These are phyloP conservation scores for Diaporthe caulivora DNA, from an alignment of 2,329 filamentous ascomycete species.

Conservation along the genomic window DNA sequence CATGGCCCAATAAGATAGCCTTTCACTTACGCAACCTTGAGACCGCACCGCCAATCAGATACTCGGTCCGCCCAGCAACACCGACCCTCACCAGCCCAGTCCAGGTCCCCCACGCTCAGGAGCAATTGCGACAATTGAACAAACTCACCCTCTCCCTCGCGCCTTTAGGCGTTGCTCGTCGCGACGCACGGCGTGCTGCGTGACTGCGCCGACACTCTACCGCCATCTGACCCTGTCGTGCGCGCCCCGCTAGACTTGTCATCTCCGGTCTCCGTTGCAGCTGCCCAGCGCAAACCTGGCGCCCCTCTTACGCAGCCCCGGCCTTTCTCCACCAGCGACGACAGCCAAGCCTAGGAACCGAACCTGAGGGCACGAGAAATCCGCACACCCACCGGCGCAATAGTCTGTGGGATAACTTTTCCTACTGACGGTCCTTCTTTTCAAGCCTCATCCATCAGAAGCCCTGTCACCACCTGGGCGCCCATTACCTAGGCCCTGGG, in stretches of 20 bases:
- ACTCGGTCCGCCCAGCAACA: constrained; percentile 26
- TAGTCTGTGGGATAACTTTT: not conserved
- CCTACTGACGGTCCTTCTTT: not conserved
- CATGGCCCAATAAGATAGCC: constrained; percentile 36
- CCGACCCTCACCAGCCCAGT: constrained; percentile 19
- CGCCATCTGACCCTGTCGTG: not conserved
- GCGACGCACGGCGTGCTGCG: constrained; percentile 33
- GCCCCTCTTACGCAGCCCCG: not conserved
- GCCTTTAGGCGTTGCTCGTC: constrained; percentile 14
- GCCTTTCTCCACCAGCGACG: constrained; percentile 23
- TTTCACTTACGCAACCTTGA: constrained; percentile 30
- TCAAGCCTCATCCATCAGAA: not conserved
- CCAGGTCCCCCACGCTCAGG: constrained; percentile 13
- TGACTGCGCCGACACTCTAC: constrained; percentile 2
- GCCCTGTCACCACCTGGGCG: not conserved
- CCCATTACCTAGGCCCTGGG: not conserved
- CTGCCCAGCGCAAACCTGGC: not conserved
- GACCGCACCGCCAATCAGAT: constrained; percentile 37
- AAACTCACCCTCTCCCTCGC: not conserved
- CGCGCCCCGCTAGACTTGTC: not conserved
- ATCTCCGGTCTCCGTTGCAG: not conserved
- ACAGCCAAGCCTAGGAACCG: constrained; percentile 14
- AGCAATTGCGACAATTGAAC: not conserved
- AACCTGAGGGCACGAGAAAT: not conserved
- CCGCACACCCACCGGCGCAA: constrained; percentile 18